Evolutionary conservation across 768 basidiomycete species (phyloP), one percentile per base, ranked within the genome.

Genomic region (Harrya chromipes): DNA sequence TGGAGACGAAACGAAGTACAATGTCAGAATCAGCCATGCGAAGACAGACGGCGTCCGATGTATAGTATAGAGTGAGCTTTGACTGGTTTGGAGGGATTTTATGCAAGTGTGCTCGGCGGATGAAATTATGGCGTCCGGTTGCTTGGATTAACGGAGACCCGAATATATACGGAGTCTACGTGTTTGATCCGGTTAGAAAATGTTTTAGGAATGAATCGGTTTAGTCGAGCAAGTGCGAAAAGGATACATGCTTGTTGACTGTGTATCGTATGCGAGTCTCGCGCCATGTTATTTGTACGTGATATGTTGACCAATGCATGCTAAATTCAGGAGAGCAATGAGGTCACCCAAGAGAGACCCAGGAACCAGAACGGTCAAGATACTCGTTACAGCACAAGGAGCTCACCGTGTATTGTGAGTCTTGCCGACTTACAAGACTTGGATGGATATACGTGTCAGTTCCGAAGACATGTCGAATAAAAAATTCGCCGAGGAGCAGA

Each of bases 1-100:
- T 56, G 49, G 63, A 71, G 10, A 63, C 57, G 53, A 79, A 72
- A 7, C 64, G 69, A 39, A 80, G 66, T 40, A 69, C 52, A 52
- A 74, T 54, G 54, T 74, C 71, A 50, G 62, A 59, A n/a, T 60
- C 52, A 36, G 67, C 33, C 69, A 74, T 68, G 39, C 52, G 36
- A 33, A 37, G n/a, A n/a, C 11, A 42, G 38, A 38, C 20, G 36
- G n/a, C 29, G 35, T 9, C 40, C 4, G 24, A 26, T 20, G 37
- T 7, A n/a, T 35, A 34, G 41, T n/a, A 21, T 16, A 9, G 40
- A 36, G 46, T 17, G 20, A 11, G 31, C n/a, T 37, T 47, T 38
- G 16, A 16, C n/a, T 35, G 40, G 43, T 23, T 40, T 19, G 12
- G 24, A 20, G 31, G 16, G 31, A 43, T 21, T 43, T n/a, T 48